Conservation (phyloP, 2,329 filamentous ascomycete species). For the Neurospora crassa region DNA sequence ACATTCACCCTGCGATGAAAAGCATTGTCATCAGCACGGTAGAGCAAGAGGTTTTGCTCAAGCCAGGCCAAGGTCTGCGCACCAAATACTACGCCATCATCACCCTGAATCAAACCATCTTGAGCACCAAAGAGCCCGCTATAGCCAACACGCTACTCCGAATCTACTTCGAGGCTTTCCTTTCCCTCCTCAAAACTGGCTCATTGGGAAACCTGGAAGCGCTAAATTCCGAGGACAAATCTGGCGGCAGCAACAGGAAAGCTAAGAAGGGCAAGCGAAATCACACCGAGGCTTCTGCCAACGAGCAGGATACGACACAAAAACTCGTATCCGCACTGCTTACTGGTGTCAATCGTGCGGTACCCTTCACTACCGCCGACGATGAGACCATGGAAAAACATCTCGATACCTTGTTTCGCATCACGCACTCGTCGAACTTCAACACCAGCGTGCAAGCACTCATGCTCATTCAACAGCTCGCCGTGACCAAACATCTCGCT, state of each 20-base stretch:
- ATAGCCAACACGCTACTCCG: constrained; percentile 73
- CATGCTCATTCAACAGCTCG: constrained; percentile 88
- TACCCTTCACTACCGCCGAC: constrained; percentile 81
- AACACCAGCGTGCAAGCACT: constrained; percentile 96
- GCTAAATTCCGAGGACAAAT: constrained; percentile 29
- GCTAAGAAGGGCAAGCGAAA: constrained; percentile 22
- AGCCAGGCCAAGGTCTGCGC: constrained; percentile 76
- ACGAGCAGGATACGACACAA: constrained; percentile 65
- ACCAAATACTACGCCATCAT: constrained; percentile 95
- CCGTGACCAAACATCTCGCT: constrained; percentile 67
- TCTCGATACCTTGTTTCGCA: constrained; percentile 86
- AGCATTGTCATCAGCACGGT: constrained; percentile 73
- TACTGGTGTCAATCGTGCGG: constrained; percentile 90
- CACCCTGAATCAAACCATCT: constrained; percentile 91
- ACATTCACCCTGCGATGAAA: constrained; percentile 89
- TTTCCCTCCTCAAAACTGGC: constrained; percentile 63
- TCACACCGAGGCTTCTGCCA: constrained; percentile 25
- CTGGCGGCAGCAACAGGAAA: constrained; percentile 20
- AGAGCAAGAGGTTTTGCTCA: constrained; percentile 79
- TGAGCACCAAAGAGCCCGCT: constrained; percentile 73
- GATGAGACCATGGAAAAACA: constrained; percentile 75
- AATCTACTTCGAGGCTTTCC: constrained; percentile 88
- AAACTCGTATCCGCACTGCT: constrained; percentile 88
- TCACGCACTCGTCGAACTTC: constrained; percentile 97
- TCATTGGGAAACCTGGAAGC: constrained; percentile 32